A percentile compares a stretch with the other conserved stretches of the same genome.
Evolutionary conservation across 2,329 filamentous ascomycete species (phyloP).

Genomic region (Pseudogymnoascus sp.): DNA sequence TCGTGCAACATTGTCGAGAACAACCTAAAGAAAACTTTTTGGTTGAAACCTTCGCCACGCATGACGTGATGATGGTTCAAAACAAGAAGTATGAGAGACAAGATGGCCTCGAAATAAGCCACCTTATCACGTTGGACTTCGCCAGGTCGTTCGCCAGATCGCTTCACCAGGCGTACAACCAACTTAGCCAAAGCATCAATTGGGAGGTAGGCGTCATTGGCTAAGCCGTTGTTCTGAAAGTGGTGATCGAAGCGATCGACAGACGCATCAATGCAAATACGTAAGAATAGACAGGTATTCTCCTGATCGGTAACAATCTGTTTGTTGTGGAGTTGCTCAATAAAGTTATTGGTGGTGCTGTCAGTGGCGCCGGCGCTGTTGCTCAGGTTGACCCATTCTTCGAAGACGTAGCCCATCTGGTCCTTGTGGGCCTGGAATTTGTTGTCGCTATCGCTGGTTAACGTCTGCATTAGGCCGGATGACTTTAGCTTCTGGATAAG

Average conservation of each 20-base stretch:
- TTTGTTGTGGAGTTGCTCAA: slow-evolving; percentile 73
- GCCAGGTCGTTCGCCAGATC: slow-evolving; percentile 57
- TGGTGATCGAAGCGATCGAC: slow-evolving; percentile 70
- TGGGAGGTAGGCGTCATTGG: slow-evolving; percentile 51
- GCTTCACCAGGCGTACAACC: slow-evolving; percentile 67
- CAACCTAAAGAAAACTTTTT: slow-evolving; percentile 84
- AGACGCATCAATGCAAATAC: slow-evolving; percentile 73
- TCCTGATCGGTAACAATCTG: slow-evolving; percentile 68
- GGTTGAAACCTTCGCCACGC: slow-evolving; percentile 74
- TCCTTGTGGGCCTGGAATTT: slow-evolving; percentile 59
- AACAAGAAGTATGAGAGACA: slow-evolving; percentile 72
- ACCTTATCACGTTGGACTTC: slow-evolving; percentile 58
- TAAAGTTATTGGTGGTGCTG: slow-evolving; percentile 66
- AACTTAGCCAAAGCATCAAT: slow-evolving; percentile 80
- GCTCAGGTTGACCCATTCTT: slow-evolving; percentile 84
- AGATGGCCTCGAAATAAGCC: slow-evolving; percentile 68
- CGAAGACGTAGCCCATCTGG: slow-evolving; percentile 90
- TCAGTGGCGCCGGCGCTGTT: slow-evolving; percentile 71
- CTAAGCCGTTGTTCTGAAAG: slow-evolving; percentile 52
- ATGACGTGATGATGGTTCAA: slow-evolving; percentile 80
- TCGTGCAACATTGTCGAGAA: slow-evolving; percentile 80
- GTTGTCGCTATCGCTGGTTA: slow-evolving; percentile 47
- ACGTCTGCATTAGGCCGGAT: slow-evolving; percentile 48
- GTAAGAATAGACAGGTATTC: slow-evolving; percentile 72
- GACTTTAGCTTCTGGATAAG: slow-evolving; percentile 61